Base-by-base conservation (phyloP, 2,329 filamentous ascomycete species). In the Corinectria fuckeliana region DNA sequence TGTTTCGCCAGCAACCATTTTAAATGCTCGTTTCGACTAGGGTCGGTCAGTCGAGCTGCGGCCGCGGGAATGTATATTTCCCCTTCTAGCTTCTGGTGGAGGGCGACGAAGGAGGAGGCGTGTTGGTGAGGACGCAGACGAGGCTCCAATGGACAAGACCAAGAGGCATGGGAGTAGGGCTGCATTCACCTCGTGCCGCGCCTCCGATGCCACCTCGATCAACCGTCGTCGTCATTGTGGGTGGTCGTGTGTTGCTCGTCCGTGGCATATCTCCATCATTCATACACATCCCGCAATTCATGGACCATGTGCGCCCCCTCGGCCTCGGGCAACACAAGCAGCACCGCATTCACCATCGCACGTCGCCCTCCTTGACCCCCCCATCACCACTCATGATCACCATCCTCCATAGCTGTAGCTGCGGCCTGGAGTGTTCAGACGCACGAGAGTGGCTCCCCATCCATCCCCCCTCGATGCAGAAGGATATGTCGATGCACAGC, bases 401-500 rank as follows among this genome's bases (percentile, higher is more conserved):
- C 25, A 26, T 57, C 47, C n/a, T 23, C 50, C 32, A 54, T 39
- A 51, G 18, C 44, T 26, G 56, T 42, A 34, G 52, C 50, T 49
- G 50, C 56, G 58, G 59, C 47, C 51, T 45, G 36, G 41, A 50
- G 57, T 58, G 48, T 63, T 38, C 39, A 49, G 58, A 64, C 55
- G 63, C 62, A 64, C 67, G 58, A 59, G 56, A 57, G 60, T 65
- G 67, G 61, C 58, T 52, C 55, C n/a, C 34, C 32, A 14, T 36
- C 21, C 26, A 50, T 45, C 60, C 56, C 61, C 67, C 53, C 56
- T 60, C 50, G 58, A 66, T 66, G 65, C 58, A 68, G 57, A 68
- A 66, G 65, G 66, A 53, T 50, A 61, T 60, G 59, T 60, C 61
- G 65, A 58, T 62, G 66, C 62, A 69, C 63, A 52, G 64, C 56